Percentiles rank a stretch among this genome's conserved stretches.
Conservation (phyloP, 2,329 filamentous ascomycete genomes). For the Bipolaris zeicola region DNA sequence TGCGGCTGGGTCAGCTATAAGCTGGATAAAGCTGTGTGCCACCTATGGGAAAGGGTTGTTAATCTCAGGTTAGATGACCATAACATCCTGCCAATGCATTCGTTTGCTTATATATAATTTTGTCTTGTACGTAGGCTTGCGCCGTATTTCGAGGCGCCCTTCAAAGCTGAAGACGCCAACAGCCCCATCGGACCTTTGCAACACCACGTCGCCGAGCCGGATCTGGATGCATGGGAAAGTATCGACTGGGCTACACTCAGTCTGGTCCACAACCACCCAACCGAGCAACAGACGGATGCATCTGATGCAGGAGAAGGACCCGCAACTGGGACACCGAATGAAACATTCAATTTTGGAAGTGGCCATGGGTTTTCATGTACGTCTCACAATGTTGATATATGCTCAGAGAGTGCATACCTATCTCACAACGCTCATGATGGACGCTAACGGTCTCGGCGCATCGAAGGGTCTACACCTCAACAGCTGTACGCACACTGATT, state of each 20-base stretch:
- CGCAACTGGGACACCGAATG: background rate
- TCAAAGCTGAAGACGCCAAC: constrained; percentile 23
- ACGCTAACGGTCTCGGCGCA: constrained; percentile 25
- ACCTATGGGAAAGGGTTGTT: constrained; percentile 40
- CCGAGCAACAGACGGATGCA: background rate
- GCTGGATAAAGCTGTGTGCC: constrained; percentile 38
- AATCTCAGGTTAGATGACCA: constrained; percentile 45
- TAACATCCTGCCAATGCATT: constrained; percentile 31
- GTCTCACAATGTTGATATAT: background rate
- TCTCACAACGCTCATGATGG: constrained; percentile 12
- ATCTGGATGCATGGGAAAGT: constrained; percentile 41
- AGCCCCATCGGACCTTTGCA: constrained; percentile 40
- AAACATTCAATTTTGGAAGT: background rate
- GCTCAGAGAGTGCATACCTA: background rate
- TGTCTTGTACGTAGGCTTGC: constrained; percentile 36
- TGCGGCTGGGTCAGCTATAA: constrained; percentile 49
- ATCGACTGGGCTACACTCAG: constrained; percentile 38
- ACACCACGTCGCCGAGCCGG: constrained; percentile 32
- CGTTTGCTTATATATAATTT: constrained; percentile 41
- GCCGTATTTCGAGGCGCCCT: constrained; percentile 28
- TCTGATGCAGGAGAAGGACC: background rate
- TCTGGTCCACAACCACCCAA: constrained; percentile 6
- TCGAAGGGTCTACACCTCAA: constrained; percentile 25
- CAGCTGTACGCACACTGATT: constrained; percentile 23
- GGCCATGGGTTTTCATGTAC: constrained; percentile 25